A percentile compares a stretch with the other conserved stretches of the same genome.
Evolutionary conservation across 1,139 yeast species (phyloP).

Genomic region (Yamadazyma mexicana): DNA sequence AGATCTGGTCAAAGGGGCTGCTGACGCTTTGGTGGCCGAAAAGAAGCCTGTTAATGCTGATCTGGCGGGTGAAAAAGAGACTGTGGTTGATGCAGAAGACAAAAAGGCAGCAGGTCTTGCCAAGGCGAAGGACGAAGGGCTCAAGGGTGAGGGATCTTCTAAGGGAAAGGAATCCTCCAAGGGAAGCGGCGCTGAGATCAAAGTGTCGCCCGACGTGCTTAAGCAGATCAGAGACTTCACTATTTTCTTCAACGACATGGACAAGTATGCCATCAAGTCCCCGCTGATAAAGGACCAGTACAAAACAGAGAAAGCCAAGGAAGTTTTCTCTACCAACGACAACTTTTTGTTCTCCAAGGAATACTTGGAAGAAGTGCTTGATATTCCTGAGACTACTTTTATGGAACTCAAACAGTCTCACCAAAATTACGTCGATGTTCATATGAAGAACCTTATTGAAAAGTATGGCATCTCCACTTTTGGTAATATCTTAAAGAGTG

Average conservation of each 20-base stretch:
- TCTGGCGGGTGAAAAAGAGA: too few species aligned
- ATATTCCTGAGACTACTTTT: constrained; percentile 32
- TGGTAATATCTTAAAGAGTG: constrained; percentile 34
- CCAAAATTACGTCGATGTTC: constrained; percentile 27
- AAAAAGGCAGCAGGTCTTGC: too few species aligned
- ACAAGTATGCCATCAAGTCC: constrained; percentile 25
- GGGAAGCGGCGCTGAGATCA: neutral
- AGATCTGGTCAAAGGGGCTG: neutral
- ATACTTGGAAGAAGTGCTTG: constrained; percentile 40
- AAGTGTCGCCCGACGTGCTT: constrained; percentile 1
- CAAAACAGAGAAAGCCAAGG: constrained; percentile 32
- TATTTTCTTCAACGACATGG: constrained; percentile 33
- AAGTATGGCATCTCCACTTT: constrained; percentile 35
- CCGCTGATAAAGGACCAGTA: constrained; percentile 38
- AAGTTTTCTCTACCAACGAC: constrained; percentile 24
- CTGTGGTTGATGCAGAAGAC: too few species aligned
- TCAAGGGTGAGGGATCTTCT: too few species aligned
- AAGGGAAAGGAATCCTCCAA: neutral
- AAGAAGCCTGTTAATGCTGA: too few species aligned
- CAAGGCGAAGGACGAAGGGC: too few species aligned
- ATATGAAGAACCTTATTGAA: constrained; percentile 31
- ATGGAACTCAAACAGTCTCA: constrained; percentile 35
- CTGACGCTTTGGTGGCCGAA: too few species aligned
- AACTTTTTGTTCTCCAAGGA: constrained; percentile 37
- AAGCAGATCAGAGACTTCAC: constrained; percentile 27